These are phyloP conservation scores for Pleurotus eryngii DNA, from an alignment of 768 basidiomycete species.

Conservation along the genomic window DNA sequence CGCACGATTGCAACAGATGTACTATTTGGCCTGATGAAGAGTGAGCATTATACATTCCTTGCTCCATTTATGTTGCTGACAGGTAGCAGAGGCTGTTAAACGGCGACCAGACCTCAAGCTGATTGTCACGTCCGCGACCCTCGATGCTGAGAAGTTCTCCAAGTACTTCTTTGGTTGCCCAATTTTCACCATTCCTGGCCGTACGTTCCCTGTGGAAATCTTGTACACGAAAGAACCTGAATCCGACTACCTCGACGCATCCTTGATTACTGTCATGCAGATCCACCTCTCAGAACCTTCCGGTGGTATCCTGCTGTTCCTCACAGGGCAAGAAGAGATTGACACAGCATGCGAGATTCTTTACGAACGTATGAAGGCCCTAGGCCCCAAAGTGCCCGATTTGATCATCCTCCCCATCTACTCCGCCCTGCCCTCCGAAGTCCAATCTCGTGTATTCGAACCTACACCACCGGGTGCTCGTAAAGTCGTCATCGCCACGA, in stretches of 20 bases:
- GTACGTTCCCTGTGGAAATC: constrained; percentile 97
- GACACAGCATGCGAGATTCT: constrained; percentile 97
- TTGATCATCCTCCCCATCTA: constrained; percentile 97
- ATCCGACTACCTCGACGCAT: constrained; percentile 94
- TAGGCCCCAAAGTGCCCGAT: constrained; percentile 98
- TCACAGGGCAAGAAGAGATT: constrained; percentile 98
- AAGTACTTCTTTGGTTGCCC: constrained; percentile 99
- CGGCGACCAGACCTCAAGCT: constrained; percentile 94
- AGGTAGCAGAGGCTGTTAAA: constrained; percentile 79
- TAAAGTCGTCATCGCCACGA: constrained; percentile 99
- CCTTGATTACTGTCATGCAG: constrained; percentile 98
- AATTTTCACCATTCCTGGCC: constrained; percentile 99
- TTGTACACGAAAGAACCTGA: constrained; percentile 99
- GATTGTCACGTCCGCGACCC: constrained; percentile 96
- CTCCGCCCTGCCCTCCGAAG: constrained; percentile 95
- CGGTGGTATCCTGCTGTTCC: constrained; percentile 93
- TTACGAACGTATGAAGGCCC: constrained; percentile 97
- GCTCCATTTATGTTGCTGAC: constrained; percentile 10
- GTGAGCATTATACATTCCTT: constrained; percentile 35
- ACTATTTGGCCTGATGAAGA: constrained; percentile 92
- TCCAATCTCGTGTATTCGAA: constrained; percentile 97
- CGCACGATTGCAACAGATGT: constrained; percentile 99
- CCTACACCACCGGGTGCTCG: constrained; percentile 97
- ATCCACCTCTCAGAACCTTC: constrained; percentile 98
- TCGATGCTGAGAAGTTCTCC: constrained; percentile 99